These are phyloP conservation scores for Vaccinium myrtillus DNA, from an alignment of 148 eudicot species.

Conservation along the genomic window DNA sequence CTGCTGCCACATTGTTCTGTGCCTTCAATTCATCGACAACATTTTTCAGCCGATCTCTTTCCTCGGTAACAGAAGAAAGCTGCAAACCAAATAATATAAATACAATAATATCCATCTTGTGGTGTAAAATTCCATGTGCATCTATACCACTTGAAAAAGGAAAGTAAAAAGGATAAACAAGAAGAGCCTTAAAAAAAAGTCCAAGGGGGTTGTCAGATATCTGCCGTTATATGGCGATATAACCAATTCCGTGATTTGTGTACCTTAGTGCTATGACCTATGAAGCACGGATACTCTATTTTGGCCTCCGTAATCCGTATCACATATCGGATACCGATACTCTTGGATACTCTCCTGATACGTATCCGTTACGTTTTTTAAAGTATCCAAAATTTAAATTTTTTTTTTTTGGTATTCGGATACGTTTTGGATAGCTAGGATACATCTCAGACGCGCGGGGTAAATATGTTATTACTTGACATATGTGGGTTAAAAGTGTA, in stretches of 20 bases:
- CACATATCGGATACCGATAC: no score
- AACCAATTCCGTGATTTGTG: not conserved
- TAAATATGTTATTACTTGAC: no score
- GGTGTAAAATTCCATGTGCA: not conserved
- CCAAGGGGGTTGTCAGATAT: not conserved
- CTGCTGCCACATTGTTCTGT: slow-evolving; percentile 43
- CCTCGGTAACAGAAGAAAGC: slow-evolving; percentile 72
- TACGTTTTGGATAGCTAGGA: no score
- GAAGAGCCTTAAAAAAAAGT: not conserved
- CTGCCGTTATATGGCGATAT: not conserved
- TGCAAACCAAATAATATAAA: slow-evolving; percentile 24
- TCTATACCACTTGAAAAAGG: not conserved
- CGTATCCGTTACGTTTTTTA: no score
- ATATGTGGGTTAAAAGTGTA: no score
- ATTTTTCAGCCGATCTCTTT: slow-evolving; percentile 62
- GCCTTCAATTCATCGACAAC: slow-evolving; percentile 45
- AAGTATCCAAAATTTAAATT: no score
- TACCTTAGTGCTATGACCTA: no score
- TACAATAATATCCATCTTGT: not conserved
- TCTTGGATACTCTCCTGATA: no score
- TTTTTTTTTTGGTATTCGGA: no score
- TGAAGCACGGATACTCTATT: no score
- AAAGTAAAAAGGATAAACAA: not conserved
- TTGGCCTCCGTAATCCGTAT: no score
- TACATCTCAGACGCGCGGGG: no score